phyloP scores from a whole-genome alignment of 306 rosid genomes.

The Carpinus viminea region DNA sequence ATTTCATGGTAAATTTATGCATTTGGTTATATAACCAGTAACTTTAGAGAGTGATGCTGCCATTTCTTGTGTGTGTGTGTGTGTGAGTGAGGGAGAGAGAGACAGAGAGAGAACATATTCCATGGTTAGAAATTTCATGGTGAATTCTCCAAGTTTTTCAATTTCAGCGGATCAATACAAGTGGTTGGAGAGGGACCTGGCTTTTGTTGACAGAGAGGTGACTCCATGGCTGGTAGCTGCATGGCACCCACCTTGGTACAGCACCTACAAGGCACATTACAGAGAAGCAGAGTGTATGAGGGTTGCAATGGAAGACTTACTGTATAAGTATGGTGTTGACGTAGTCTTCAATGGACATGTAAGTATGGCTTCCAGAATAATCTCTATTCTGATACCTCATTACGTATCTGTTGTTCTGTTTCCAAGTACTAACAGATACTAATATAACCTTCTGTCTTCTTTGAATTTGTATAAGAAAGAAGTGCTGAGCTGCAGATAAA shows the following conservation, averaged over 20 bases:
- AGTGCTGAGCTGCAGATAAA: too few species aligned
- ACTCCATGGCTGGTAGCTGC: constrained; percentile 95
- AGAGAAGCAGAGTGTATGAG: constrained; percentile 96
- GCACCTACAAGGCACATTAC: constrained; percentile 78
- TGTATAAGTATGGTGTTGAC: constrained; percentile 69
- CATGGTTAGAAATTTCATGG: not conserved
- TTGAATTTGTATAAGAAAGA: not conserved
- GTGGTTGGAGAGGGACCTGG: constrained; percentile 85
- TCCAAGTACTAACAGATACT: not conserved
- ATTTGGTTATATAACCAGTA: not conserved
- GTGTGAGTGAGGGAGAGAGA: not conserved
- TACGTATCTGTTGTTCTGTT: not conserved
- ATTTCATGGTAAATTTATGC: not conserved
- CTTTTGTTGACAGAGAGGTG: constrained; percentile 61
- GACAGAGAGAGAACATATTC: not conserved
- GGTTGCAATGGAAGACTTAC: constrained; percentile 76
- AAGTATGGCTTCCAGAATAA: constrained; percentile 28
- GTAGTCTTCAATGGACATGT: constrained; percentile 89
- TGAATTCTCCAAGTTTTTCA: not conserved
- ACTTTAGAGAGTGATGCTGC: not conserved
- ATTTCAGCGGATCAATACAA: constrained; percentile 70
- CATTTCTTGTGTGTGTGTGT: not conserved
- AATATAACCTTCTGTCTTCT: not conserved
- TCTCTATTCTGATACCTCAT: not conserved
- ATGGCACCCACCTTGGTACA: constrained; percentile 96